Evolutionary conservation across 2,329 filamentous ascomycete genomes (phyloP), one percentile per base, ranked within the genome.

Genomic region (Ophiostoma triangulosporum): DNA sequence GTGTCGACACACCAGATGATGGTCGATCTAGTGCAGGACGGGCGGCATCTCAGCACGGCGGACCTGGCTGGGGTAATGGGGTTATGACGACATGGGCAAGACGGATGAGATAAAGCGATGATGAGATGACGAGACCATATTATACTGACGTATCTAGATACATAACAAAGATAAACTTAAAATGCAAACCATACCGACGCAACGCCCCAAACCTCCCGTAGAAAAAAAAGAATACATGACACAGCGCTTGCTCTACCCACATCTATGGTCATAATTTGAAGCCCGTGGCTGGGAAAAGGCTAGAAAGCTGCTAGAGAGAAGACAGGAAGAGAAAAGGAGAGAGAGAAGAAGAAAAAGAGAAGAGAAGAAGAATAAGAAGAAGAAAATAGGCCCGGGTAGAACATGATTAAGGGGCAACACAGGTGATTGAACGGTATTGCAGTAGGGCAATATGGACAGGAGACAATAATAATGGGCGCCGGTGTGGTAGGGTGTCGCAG

Each of bases 21-120:
- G 51, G 56, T 62, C 4, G 53, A 57, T 5, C 57, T 65, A 3
- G 62, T 65, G 6, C 56, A 62, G 50, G 11, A 46, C 52, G 31
- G 52, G 15, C 26, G 8, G 15, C 26, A 31, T 27, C 43, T 46
- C 24, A 20, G 15, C 43, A 27, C 54, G 22, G 26, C 46, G 2
- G 50, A 59, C 32, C 55, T 63, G 20, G 50, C 54, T 40, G 9
- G 9, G 4, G 15, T 8, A 6, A 27, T 38, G 17, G 12, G 20
- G 12, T 17, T 7, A 38, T 26, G 8, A 29, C 8, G 33, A 40
- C 6, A 15, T 20, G 24, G 22, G 20, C n/a, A 43, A 24, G 7
- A 24, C 20, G 7, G 22, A 24, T 14, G 15, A 12, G 14, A 29
- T 31, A 31, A 11, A 11, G 29, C 6, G 6, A 46, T 46, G 6